phyloP scores from a whole-genome alignment of 352 stramenopile species.

The Phytophthora boehmeriae region DNA sequence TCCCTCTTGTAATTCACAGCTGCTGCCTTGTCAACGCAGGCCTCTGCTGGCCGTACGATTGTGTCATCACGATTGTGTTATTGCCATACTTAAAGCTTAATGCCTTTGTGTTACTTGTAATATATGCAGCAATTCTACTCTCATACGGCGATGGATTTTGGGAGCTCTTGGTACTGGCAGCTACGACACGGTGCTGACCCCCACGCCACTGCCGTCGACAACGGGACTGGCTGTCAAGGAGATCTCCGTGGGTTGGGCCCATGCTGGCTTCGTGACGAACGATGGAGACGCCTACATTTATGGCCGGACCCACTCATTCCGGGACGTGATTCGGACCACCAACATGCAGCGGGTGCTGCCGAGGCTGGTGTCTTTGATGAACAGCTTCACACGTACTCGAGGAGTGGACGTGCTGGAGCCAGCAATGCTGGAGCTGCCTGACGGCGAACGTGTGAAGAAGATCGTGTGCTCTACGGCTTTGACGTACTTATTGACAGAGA shows the following conservation, averaged over 20 bases:
- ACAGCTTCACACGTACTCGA: slow-evolving; percentile 65
- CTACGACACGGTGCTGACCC: slow-evolving; percentile 59
- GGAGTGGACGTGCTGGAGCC: slow-evolving; percentile 74
- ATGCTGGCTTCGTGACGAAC: slow-evolving; percentile 74
- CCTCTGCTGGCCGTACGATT: slow-evolving; percentile 30
- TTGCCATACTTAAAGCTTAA: not conserved
- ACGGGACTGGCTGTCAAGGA: slow-evolving; percentile 52
- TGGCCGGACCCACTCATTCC: slow-evolving; percentile 83
- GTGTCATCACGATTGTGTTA: not conserved
- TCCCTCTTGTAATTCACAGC: slow-evolving; percentile 11
- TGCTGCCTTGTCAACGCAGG: slow-evolving; percentile 29
- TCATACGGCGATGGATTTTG: slow-evolving; percentile 85
- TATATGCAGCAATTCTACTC: slow-evolving; percentile 46
- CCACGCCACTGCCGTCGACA: slow-evolving; percentile 53
- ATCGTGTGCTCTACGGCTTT: slow-evolving; percentile 87
- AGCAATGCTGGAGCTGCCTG: slow-evolving; percentile 58
- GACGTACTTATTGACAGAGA: slow-evolving; percentile 76
- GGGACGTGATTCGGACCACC: slow-evolving; percentile 82
- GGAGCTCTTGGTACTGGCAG: slow-evolving; percentile 71
- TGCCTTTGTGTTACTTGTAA: not conserved
- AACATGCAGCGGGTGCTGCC: slow-evolving; percentile 85
- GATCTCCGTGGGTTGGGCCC: slow-evolving; percentile 80
- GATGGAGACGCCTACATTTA: slow-evolving; percentile 76
- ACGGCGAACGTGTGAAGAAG: slow-evolving; percentile 67
- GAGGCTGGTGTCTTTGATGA: slow-evolving; percentile 72